Percentiles rank a stretch among this genome's conserved stretches.
Conservation (phyloP, 805 yeast genomes). For the Cyberlindnera mycetangii region DNA sequence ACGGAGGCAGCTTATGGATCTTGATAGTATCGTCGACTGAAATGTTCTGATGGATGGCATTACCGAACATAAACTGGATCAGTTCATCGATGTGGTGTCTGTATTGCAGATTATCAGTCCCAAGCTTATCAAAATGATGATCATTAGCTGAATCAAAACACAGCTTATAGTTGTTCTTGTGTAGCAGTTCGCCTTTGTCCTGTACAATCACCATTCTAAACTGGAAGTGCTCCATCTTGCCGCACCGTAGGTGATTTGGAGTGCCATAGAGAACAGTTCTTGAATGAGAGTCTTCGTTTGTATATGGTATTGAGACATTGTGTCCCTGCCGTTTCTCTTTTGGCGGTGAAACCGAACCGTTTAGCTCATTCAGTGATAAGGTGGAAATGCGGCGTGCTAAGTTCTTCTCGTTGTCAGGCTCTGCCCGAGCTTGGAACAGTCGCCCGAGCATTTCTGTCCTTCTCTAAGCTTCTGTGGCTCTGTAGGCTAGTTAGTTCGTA, state of each 20-base stretch:
- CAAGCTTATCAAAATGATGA: conserved; percentile 21
- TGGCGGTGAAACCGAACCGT: conserved; percentile 2
- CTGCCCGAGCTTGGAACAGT: conserved; percentile 3
- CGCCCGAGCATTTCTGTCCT: conserved; percentile 6
- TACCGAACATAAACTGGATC: conserved; percentile 39
- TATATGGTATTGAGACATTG: conserved; percentile 1
- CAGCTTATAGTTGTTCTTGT: conserved; percentile 33
- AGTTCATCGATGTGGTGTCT: conserved; percentile 23
- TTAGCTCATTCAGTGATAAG: neutral
- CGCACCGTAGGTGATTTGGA: conserved; percentile 12
- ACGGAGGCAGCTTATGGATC: conserved; percentile 29
- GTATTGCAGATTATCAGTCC: conserved; percentile 6
- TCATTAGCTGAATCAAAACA: conserved; percentile 32
- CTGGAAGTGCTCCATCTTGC: conserved; percentile 15
- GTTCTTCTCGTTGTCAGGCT: neutral
- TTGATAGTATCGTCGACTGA: conserved; percentile 23
- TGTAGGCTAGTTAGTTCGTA: neutral
- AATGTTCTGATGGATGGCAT: conserved; percentile 32
- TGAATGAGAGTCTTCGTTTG: conserved; percentile 27
- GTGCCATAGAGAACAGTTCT: conserved; percentile 28
- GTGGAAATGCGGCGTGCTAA: conserved; percentile 4
- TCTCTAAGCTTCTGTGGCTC: neutral
- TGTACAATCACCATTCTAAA: conserved; percentile 35
- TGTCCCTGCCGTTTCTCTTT: conserved; percentile 3
- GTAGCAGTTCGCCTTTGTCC: conserved; percentile 36